Evolutionary conservation across 345 rosid species (phyloP).

Genomic region (Durio zibethinus): DNA sequence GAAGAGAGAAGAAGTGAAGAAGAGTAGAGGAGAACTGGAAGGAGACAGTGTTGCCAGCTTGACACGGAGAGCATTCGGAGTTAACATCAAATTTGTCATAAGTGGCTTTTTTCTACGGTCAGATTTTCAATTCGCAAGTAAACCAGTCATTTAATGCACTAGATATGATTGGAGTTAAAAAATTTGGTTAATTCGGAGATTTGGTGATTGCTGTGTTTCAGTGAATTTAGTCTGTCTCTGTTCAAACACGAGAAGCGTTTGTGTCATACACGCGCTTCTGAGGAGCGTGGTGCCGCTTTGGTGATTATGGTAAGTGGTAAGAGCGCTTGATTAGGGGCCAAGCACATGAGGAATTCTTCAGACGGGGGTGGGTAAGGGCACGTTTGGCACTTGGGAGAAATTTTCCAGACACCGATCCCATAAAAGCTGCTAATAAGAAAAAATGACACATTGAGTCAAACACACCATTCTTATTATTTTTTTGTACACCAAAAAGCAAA

Average conservation of each 20-base stretch:
- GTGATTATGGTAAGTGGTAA: background rate
- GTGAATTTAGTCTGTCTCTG: no score
- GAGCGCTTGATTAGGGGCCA: background rate
- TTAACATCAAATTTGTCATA: no score
- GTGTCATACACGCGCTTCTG: background rate
- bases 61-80: conserved; percentile 51
- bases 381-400: background rate
- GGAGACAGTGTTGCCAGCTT: conserved; percentile 60
- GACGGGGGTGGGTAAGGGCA: background rate
- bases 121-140: no score
- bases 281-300: background rate
- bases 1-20: conserved; percentile 1
- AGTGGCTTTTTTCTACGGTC: no score
- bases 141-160: no score
- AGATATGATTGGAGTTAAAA: no score
- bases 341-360: background rate
- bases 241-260: background rate
- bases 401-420: background rate
- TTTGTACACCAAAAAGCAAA: no score
- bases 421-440: background rate
- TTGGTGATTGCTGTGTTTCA: no score
- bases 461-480: background rate
- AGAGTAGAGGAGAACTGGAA: conserved; percentile 30
- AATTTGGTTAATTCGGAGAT: no score
- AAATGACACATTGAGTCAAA: background rate